Evolutionary conservation across 2,329 filamentous ascomycete species (phyloP), one percentile per base, ranked within the genome.

Genomic region (Herpotrichia juniperi): DNA sequence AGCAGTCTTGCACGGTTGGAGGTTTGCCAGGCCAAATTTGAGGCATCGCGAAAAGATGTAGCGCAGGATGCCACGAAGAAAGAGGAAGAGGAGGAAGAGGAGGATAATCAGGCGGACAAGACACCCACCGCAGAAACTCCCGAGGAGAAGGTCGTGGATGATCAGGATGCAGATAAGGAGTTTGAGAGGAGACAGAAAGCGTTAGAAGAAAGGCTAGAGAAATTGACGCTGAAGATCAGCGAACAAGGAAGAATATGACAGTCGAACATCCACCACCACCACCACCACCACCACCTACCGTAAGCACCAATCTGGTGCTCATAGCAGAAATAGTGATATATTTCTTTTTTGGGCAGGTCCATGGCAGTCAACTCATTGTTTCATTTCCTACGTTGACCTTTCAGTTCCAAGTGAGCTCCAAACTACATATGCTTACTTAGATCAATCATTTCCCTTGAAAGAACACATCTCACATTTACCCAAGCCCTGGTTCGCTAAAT

Each of bases 121-220:
- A 71, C 68, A n/a, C 68, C 68, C 1, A 69, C 66, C 2, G 68
- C 61, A 2, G 57, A 55, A 21, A 48, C 35, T 3, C 47, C 56
- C 11, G 57, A 59, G 12, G 53, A 52, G 16, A 28, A 48, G 25
- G 47, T 31, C 2, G 52, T 48, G 0, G 51, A 56, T 1, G 64
- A 64, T 14, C 46, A 17, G 3, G 64, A 66, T n/a, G 60, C 66
- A 19, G 67, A 68, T 14, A 66, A 69, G 28, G 67, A 63, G 11
- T 69, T 69, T 40, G 69, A 69, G 39, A 61, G 49, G 52, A 58
- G 58, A 12, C 67, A 72, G 50, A 64, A 48, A 42, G 58, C 54
- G 10, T 46, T 72, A 32, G 61, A 62, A 25, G 63, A 69, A 42
- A 52, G 69, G 21, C 35, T 72, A 37, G 69, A 68, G 35, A 63